Evolutionary conservation across 2,329 filamentous ascomycete species (phyloP), one percentile per base, ranked within the genome.

Genomic region (Penicillium brevicompactum): DNA sequence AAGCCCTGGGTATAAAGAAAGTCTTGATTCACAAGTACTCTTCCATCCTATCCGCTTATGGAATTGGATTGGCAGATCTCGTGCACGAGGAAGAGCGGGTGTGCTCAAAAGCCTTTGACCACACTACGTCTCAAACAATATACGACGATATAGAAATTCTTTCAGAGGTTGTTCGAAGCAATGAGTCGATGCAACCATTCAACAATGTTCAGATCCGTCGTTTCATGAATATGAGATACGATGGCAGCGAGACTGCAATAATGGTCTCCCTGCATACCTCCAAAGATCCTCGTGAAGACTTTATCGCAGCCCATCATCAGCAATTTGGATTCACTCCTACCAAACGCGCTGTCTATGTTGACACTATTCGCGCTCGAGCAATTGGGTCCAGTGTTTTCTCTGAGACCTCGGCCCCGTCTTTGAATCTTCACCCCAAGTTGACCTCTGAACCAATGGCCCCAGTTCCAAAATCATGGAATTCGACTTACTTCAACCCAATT

Each of bases 1-100:
- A 90, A 66, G 87, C 88, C 4, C 78, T 96, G 2, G 90, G 90
- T 0, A 91, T 96, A 62, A 82, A 81, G 32, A 89, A 92, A 68
- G 92, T 95, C 27, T 76, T 96, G 2, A 82, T 96, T 2, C 92
- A 96, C 70, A 81, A 89, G 51, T 55, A 55, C 14, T 55, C 53
- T 0, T 76, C 73, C 0, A 61, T 78, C 2, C 65, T 80, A 1
- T 79, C 76, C 0, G 78, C 78, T 0, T 78, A 79, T 51, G 77
- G 77, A 9, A 77, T 79, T 56, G 71, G 75, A 2, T 64, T 77
- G 6, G 73, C 76, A 1, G 69, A 78, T 47, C 61, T 78, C 0
- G 74, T 76, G 3, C 65, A 69, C 10, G 76, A 79, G 37, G 62
- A 63, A 0, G 68, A 70, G 44, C 69, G 72, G 51, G 75, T 75